Percentiles rank a stretch among this genome's conserved stretches.
phyloP scores from a whole-genome alignment of 192 early-diverging fungal genomes.

The Coemansia sp. region DNA sequence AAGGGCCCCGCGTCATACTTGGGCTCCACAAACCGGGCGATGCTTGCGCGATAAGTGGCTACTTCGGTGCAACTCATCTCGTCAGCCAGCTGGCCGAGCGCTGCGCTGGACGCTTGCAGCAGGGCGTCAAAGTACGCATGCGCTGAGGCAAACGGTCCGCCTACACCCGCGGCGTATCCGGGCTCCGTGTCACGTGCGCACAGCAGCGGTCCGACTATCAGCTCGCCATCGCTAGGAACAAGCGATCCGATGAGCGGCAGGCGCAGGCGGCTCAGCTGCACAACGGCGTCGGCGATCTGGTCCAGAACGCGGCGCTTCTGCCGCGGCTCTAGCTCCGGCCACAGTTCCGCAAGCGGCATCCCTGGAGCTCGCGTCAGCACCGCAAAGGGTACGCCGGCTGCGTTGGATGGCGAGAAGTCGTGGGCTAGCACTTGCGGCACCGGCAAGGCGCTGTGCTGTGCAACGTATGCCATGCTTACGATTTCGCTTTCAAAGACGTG shows the following conservation, averaged over 20 bases:
- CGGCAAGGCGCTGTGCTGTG: conserved; percentile 16
- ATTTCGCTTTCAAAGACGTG: conserved; percentile 44
- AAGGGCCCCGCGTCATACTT: conserved; percentile 17
- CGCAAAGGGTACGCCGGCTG: conserved; percentile 39
- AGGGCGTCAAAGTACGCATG: conserved; percentile 23
- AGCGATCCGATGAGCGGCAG: conserved; percentile 39
- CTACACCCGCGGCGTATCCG: conserved; percentile 12
- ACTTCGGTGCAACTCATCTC: conserved; percentile 28
- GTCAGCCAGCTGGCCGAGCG: conserved; percentile 3
- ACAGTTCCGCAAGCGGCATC: conserved; percentile 18
- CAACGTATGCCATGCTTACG: conserved; percentile 25
- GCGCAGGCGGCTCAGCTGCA: conserved; percentile 28
- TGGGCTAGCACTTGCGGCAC: conserved; percentile 20
- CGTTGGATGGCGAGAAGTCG: conserved; percentile 28
- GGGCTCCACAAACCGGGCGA: conserved; percentile 11
- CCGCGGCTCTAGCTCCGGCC: conserved; percentile 15
- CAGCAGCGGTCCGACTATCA: conserved; percentile 32
- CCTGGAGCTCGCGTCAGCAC: conserved; percentile 16
- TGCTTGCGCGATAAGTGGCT: conserved; percentile 6
- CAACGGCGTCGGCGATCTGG: conserved; percentile 32
- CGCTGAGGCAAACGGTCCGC: conserved; percentile 26
- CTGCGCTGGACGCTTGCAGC: conserved; percentile 26
- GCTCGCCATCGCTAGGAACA: conserved; percentile 9
- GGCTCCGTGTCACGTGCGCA: conserved; percentile 26
- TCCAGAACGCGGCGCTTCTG: conserved; percentile 31